These are phyloP conservation scores for Gyromitra esculenta DNA, from an alignment of 2,329 filamentous ascomycete genomes.

Conservation along the genomic window DNA sequence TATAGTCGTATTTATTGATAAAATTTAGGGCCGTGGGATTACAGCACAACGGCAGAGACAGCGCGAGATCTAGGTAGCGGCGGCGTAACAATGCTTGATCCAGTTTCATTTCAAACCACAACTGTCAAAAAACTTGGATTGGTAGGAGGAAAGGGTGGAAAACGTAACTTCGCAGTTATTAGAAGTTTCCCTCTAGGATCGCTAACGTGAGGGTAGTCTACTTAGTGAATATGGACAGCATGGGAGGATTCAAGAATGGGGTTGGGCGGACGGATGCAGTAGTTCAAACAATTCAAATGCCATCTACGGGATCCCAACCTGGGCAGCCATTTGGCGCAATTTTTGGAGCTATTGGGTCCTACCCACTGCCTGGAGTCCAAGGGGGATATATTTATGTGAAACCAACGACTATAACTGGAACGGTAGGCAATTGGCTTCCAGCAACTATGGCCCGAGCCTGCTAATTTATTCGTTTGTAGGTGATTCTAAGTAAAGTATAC, in stretches of 20 bases:
- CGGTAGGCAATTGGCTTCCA: not conserved
- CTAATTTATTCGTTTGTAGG: not conserved
- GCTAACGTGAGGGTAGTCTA: constrained; percentile 17
- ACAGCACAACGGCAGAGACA: constrained; percentile 7
- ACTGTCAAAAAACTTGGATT: constrained; percentile 14
- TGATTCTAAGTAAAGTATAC: constrained; percentile 11
- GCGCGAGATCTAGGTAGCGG: constrained; percentile 28
- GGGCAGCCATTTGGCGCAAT: constrained; percentile 13
- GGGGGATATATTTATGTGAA: constrained; percentile 38
- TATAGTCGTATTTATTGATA: not conserved
- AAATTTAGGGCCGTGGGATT: constrained; percentile 13
- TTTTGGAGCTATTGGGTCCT: constrained; percentile 19
- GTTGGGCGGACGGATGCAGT: constrained; percentile 18
- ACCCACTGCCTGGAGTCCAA: not conserved
- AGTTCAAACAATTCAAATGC: constrained; percentile 20
- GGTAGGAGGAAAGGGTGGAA: constrained; percentile 24
- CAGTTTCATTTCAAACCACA: constrained; percentile 15
- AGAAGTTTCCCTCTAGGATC: no score
- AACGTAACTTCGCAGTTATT: not conserved
- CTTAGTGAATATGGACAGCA: constrained; percentile 13
- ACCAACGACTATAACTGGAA: not conserved
- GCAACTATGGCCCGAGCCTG: no score
- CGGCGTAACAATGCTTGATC: constrained; percentile 32
- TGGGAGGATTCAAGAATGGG: constrained; percentile 26
- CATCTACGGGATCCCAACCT: not conserved